Base-by-base conservation (phyloP, 169 alveolate species). In the Plasmodium reichenowi region DNA sequence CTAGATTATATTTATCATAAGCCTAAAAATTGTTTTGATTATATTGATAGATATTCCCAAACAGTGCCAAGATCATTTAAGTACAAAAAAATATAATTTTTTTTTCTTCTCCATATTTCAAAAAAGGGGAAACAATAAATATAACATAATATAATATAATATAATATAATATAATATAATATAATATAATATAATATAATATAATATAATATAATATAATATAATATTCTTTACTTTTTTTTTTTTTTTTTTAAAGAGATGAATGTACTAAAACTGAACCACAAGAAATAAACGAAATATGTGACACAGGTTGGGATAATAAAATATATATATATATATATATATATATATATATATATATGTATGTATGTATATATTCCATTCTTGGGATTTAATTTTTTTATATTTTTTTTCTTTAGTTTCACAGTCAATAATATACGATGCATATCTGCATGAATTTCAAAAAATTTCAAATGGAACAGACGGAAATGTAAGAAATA, bases 181-280 rank as follows among this genome's bases (percentile, higher is more conserved):
- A n/a, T n/a, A n/a, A n/a, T n/a, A n/a, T n/a, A n/a, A n/a, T n/a
- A n/a, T n/a, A n/a, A n/a, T n/a, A n/a, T n/a, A n/a, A n/a, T n/a
- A n/a, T n/a, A 15, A 12, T 26, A 20, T 7, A 0, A 17, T 15
- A 10, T 52, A 52, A 1, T n/a, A 52, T 52, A 13, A 26, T 32
- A 32, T 32, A 32, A 4, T 32, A 32, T 32, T 47, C 43, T 32
- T 32, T 32, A 0, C 6, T 32, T 32, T 4, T 4, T 32, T 32
- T 32, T 60, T 13, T 48, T 38, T 64, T 54, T 52, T 80, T 72
- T 47, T 62, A 17, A 52, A 83, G 91, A 67, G 91, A 83, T 72
- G 91, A 52, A 58, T 71, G 66, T 13, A 83, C 91, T 8, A 83
- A 83, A 52, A 83, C 91, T 17, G 91, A 67, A 22, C 91, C 91